phyloP scores from a whole-genome alignment of 148 eudicot genomes.

The Vaccinium macrocarpon region DNA sequence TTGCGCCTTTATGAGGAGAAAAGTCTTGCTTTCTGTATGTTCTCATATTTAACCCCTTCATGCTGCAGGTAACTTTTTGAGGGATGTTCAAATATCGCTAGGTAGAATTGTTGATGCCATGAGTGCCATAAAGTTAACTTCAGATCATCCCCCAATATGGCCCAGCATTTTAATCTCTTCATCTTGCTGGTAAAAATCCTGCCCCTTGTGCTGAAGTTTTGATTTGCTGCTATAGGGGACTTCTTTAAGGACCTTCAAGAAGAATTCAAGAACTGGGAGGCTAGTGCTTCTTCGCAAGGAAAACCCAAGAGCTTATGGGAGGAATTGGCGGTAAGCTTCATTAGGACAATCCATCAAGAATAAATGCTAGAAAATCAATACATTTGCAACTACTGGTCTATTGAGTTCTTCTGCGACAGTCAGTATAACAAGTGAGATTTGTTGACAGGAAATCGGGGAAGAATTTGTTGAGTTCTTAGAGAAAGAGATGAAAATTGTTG shows the following conservation, averaged over 20 bases:
- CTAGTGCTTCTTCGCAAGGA: constrained; percentile 70
- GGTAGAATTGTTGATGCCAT: constrained; percentile 58
- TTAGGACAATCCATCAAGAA: background rate
- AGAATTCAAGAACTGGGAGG: constrained; percentile 90
- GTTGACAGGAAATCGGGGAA: constrained; percentile 85
- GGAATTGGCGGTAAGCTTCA: constrained; percentile 68
- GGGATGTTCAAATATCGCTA: constrained; percentile 85
- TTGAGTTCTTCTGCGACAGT: background rate
- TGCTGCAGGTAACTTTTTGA: constrained; percentile 97
- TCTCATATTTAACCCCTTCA: constrained; percentile 53
- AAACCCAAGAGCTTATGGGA: constrained; percentile 99
- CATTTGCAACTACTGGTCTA: background rate
- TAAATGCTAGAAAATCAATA: background rate
- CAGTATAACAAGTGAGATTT: background rate
- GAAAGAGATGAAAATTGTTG: constrained; percentile 79
- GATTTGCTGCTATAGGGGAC: constrained; percentile 58
- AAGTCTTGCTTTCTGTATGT: constrained; percentile 1
- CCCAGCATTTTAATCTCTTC: constrained; percentile 4
- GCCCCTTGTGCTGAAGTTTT: constrained; percentile 28
- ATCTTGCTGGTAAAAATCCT: constrained; percentile 15
- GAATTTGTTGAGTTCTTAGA: constrained; percentile 96
- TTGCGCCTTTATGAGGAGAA: background rate
- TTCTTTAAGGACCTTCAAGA: constrained; percentile 88
- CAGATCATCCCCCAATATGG: constrained; percentile 14
- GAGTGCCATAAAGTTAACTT: constrained; percentile 27